Evolutionary conservation across 176 grass and related monocot species (phyloP), one percentile per base, ranked within the genome.

Genomic region (Phoenix dactylifera): DNA sequence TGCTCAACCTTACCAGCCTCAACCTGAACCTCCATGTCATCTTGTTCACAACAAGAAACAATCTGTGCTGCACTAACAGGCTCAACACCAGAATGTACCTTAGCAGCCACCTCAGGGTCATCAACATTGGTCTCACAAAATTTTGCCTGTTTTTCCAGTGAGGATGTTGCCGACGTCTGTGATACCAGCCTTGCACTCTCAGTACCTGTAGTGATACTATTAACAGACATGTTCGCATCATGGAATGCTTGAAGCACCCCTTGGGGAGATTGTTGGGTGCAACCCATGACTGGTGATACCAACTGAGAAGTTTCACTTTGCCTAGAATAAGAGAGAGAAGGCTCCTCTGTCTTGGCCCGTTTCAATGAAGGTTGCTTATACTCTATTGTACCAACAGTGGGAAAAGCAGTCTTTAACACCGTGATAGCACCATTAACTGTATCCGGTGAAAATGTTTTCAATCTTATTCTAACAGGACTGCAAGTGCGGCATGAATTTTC

Each of bases 351-450:
- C 55, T 75, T 89, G 19, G 69, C 54, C 26, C 77, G 77, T 81
- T 89, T 85, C 56, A 55, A 61, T 20, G 67, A 39, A 72, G 49
- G 54, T 67, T 69, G 74, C 77, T 82, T 70, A 49, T 61, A 55
- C 51, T 72, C 80, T 22, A 57, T 62, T 74, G 67, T 72, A 57
- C 67, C 55, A 72, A 77, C 60, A 52, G 71, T 68, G 61, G 74
- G 70, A 18, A 68, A 84, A 68, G 74, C 49, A 56, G 62, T 64
- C 54, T 84, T 64, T 51, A 70, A 77, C 59, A 84, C 77, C 57
- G 66, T 78, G 9, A 71, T 67, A 76, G 72, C 35, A 10, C 35
- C 35, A 44, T 44, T 76, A 10, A 69, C 66, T 55, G 61, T 77
- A 56, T 73, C 76, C 59, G 72, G 50, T 66, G 71, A 62, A 72